Conservation (phyloP, 495 filamentous ascomycete species). For the Lindgomyces ingoldianus region DNA sequence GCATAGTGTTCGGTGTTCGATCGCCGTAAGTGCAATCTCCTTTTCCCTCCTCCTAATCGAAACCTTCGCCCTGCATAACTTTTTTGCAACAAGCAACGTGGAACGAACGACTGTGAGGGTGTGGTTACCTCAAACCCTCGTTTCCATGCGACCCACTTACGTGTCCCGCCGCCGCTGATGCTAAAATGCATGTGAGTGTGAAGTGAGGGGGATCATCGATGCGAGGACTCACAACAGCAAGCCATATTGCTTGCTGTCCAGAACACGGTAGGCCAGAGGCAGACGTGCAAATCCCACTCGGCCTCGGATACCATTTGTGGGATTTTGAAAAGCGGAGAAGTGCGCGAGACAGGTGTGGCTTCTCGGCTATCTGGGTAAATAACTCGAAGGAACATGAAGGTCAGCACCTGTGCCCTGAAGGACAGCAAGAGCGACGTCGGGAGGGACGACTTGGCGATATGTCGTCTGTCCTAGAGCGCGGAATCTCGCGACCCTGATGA, state of each 20-base stretch:
- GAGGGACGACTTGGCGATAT: not conserved
- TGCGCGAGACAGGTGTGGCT: not conserved
- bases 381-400: no score
- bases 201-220: constrained; percentile 5
- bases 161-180: constrained; percentile 11
- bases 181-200: constrained; percentile 4
- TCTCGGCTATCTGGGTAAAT: constrained; percentile 33
- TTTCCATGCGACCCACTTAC: constrained; percentile 17
- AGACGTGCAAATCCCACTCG: not conserved
- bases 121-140: constrained; percentile 25
- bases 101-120: constrained; percentile 27
- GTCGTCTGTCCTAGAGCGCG: not conserved
- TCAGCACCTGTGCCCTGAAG: no score
- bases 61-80: constrained; percentile 4
- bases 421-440: not conserved
- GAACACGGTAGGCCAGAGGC: not conserved
- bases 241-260: constrained; percentile 1
- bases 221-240: not conserved
- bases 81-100: constrained; percentile 22
- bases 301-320: constrained; percentile 10
- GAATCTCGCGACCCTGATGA: not conserved
- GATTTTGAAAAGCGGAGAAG: constrained; percentile 9
- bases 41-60: not conserved
- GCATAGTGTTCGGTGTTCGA: not conserved
- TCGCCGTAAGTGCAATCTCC: not conserved